A percentile compares a stretch with the other conserved stretches of the same genome.
phyloP scores from a whole-genome alignment of 768 basidiomycete genomes.

The Scleroderma citrinum region DNA sequence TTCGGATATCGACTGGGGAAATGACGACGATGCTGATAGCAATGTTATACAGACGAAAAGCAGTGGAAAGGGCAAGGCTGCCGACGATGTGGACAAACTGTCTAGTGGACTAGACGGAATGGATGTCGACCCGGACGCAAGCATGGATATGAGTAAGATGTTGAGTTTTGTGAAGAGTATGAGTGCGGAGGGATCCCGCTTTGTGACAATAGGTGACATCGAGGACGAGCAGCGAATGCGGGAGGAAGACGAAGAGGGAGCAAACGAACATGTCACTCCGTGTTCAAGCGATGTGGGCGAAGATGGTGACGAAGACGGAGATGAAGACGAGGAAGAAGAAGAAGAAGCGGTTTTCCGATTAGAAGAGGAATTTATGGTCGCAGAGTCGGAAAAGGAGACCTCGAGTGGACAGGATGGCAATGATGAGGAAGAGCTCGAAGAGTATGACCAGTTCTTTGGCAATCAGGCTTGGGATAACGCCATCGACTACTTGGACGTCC shows the following conservation, averaged over 20 bases:
- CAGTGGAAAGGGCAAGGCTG: conserved; percentile 5
- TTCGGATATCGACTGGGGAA: conserved; percentile 68
- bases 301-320: conserved; percentile 11
- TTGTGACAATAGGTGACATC: conserved; percentile 64
- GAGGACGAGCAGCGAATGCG: conserved; percentile 46
- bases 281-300: conserved; percentile 28
- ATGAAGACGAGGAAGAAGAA: conserved; percentile 20
- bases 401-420: conserved; percentile 2
- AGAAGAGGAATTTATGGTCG: conserved; percentile 44
- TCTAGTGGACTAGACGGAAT: conserved; percentile 42
- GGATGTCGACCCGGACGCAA: conserved; percentile 59
- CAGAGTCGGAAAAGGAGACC: conserved; percentile 19
- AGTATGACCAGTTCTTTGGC: neutral
- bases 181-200: conserved; percentile 39
- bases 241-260: conserved; percentile 42
- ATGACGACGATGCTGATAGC: conserved; percentile 34
- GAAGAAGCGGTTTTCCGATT: conserved; percentile 35
- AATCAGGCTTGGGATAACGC: neutral
- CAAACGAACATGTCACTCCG: conserved; percentile 16
- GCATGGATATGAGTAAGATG: conserved; percentile 45
- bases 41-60: conserved; percentile 15
- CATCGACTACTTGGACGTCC: neutral
- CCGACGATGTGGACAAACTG: conserved; percentile 24
- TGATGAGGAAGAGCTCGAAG: conserved; percentile 13
- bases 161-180: conserved; percentile 46